phyloP scores from a whole-genome alignment of 2,329 filamentous ascomycete species.

The Talaromyces sp. region DNA sequence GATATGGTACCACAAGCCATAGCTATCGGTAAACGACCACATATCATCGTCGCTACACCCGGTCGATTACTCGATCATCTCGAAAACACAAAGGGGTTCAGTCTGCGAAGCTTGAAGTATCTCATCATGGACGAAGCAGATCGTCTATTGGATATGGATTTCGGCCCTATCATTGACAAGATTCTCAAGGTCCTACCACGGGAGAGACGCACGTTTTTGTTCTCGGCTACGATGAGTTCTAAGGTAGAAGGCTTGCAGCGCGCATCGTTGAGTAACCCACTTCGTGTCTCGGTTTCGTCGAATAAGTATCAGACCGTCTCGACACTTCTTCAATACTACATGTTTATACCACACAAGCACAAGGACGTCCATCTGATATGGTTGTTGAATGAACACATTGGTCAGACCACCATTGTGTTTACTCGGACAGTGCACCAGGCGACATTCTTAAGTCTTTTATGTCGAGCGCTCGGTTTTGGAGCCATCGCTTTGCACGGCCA shows the following conservation, averaged over 20 bases:
- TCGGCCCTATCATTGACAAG: conserved; percentile 88
- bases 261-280: conserved; percentile 78
- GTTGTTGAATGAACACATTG: conserved; percentile 78
- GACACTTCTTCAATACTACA: conserved; percentile 78
- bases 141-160: conserved; percentile 86
- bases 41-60: conserved; percentile 88
- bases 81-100: conserved; percentile 96
- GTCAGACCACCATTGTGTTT: conserved; percentile 87
- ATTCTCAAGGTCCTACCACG: conserved; percentile 86
- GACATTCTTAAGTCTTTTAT: conserved; percentile 61
- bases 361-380: conserved; percentile 91
- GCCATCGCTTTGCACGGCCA: conserved; percentile 93
- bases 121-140: conserved; percentile 96
- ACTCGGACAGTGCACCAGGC: conserved; percentile 88
- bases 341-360: conserved; percentile 79
- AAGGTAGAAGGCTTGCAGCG: conserved; percentile 92
- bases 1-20: conserved; percentile 94
- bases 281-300: conserved; percentile 72
- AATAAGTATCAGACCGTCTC: conserved; percentile 88
- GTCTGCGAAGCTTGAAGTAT: conserved; percentile 74
- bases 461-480: conserved; percentile 79
- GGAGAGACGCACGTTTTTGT: conserved; percentile 72
- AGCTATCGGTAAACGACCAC: conserved; percentile 90
- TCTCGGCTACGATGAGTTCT: conserved; percentile 89
- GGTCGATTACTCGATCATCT: conserved; percentile 86